Base-by-base conservation (phyloP, 2,329 filamentous ascomycete genomes). In the Fusarium acutatum region DNA sequence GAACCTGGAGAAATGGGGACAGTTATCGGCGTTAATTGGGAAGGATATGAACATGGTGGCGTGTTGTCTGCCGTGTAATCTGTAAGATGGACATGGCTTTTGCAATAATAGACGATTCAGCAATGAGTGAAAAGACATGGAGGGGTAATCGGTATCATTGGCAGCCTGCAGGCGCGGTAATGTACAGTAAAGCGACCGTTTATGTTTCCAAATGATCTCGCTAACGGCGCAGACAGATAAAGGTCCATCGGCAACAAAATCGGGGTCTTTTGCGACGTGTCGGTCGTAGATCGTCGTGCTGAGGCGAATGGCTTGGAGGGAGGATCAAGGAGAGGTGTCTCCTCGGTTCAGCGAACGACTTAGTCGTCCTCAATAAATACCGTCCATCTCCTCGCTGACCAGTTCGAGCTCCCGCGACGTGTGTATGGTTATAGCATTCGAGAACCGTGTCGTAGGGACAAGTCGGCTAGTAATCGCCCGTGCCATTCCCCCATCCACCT, bases 31-130 rank as follows among this genome's bases (percentile, higher is more conserved):
- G 87, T 85, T 10, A 85, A 88, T 72, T 88, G 87, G 87, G 86
- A 89, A 78, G 83, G 87, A 43, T 86, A 89, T 69, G 86, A 89
- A 71, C 88, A 86, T 32, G 86, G 86, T 14, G 86, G 87, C 10
- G 82, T 90, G 78, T 78, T 84, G 26, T 81, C 81, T 49, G 86
- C 87, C n/a, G 79, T 89, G 49, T 75, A 80, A 24, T 81, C 86
- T 81, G 85, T 89, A 49, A 83, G 82, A n/a, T 14, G 30, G 30
- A 14, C 22, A 34, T 7, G 77, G 82, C 20, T 6, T 28, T 53
- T 26, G 8, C 35, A 40, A 30, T 17, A 18, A 30, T 30, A 58
- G 32, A 30, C 32, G n/a, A 8, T 26, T 49, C 35, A 18, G 24
- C 20, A 32, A 40, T 24, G 37, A 32, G 7, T 7, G 26, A 14